Evolutionary conservation across 768 basidiomycete species (phyloP).

Genomic region (Galerina sulciceps): DNA sequence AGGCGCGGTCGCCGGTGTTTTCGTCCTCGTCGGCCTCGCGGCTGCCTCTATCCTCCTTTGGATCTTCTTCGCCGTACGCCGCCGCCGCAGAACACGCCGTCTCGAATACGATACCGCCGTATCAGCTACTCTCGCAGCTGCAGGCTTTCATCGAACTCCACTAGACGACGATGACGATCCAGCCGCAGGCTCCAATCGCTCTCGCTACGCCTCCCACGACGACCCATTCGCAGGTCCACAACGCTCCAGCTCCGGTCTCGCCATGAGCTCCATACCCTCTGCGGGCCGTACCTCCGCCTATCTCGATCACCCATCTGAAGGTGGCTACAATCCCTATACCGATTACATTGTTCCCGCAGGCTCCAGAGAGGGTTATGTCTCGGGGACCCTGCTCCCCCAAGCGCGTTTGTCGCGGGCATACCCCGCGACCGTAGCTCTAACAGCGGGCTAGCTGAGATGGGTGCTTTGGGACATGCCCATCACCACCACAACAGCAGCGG

Average conservation of each 20-base stretch:
- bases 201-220: constrained; percentile 32
- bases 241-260: constrained; percentile 42
- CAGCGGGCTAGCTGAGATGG: constrained; percentile 24
- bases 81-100: constrained; percentile 60
- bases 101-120: constrained; percentile 74
- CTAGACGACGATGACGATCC: constrained; percentile 61
- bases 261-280: constrained; percentile 23
- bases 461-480: constrained; percentile 21
- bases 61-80: constrained; percentile 71
- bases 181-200: constrained; percentile 23
- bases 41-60: constrained; percentile 69
- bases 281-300: constrained; percentile 39
- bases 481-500: constrained; percentile 32
- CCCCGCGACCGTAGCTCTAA: constrained; percentile 37
- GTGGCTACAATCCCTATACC: constrained; percentile 55
- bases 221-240: constrained; percentile 27
- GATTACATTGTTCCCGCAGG: constrained; percentile 42
- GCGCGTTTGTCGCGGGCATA: constrained; percentile 28
- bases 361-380: constrained; percentile 43
- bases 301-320: constrained; percentile 33
- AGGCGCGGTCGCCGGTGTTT: constrained; percentile 91
- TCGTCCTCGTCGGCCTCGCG: constrained; percentile 87
- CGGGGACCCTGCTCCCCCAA: constrained; percentile 52
- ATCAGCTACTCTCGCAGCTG: constrained; percentile 74
- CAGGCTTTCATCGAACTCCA: constrained; percentile 69